phyloP scores from a whole-genome alignment of 2,329 filamentous ascomycete species.

The Podosphaera aphanis region DNA sequence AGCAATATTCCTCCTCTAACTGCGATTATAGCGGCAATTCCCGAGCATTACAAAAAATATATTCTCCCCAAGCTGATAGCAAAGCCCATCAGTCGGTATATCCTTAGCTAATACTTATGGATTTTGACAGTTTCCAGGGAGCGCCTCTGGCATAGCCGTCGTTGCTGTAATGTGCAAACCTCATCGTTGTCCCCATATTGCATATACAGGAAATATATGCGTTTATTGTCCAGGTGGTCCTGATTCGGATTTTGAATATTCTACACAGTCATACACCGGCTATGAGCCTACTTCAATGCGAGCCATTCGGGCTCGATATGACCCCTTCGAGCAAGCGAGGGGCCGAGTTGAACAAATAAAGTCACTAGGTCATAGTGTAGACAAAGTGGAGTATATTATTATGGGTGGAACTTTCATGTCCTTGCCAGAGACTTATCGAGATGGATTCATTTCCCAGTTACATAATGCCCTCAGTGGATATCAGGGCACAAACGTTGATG shows the following conservation, averaged over 20 bases:
- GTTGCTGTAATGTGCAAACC: slow-evolving; percentile 99
- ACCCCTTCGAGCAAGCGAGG: slow-evolving; percentile 90
- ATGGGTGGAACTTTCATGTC: slow-evolving; percentile 99
- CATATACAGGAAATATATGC: slow-evolving; percentile 96
- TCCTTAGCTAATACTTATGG: background rate
- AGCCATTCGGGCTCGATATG: slow-evolving; percentile 86
- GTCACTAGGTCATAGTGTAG: slow-evolving; percentile 81
- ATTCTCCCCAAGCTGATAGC: slow-evolving; percentile 89
- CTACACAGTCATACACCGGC: slow-evolving; percentile 93
- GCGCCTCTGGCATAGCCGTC: slow-evolving; percentile 88
- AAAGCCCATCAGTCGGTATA: slow-evolving; percentile 61
- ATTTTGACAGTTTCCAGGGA: slow-evolving; percentile 28
- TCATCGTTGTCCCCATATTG: slow-evolving; percentile 89
- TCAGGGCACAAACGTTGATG: slow-evolving; percentile 79
- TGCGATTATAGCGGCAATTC: slow-evolving; percentile 90
- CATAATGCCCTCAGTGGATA: slow-evolving; percentile 96
- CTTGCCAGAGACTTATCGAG: slow-evolving; percentile 63
- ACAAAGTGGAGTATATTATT: slow-evolving; percentile 99
- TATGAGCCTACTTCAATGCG: slow-evolving; percentile 98
- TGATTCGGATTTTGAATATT: slow-evolving; percentile 97
- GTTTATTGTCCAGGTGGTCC: slow-evolving; percentile 96
- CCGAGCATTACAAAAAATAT: slow-evolving; percentile 99
- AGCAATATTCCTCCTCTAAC: slow-evolving; percentile 76
- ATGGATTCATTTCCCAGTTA: slow-evolving; percentile 82
- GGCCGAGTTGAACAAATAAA: slow-evolving; percentile 94